These are phyloP conservation scores for Copromyces sp. DNA, from an alignment of 495 filamentous ascomycete species.

Conservation along the genomic window DNA sequence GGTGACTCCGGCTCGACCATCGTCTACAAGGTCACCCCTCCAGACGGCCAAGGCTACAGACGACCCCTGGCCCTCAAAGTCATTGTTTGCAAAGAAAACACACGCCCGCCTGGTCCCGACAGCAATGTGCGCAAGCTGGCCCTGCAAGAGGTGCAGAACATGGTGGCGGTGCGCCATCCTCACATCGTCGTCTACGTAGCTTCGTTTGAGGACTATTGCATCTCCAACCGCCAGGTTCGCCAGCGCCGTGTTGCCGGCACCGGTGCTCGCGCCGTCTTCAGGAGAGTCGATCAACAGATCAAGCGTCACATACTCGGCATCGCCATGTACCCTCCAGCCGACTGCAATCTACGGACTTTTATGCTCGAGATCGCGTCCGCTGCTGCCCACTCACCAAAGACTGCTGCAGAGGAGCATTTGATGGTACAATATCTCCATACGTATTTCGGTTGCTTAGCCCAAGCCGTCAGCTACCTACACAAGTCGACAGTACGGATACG, in stretches of 20 bases:
- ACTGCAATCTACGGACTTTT: conserved; percentile 19
- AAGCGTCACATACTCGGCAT: conserved; percentile 23
- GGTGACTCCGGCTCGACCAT: conserved; percentile 23
- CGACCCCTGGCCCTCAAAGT: conserved; percentile 23
- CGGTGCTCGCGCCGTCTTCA: conserved; percentile 4
- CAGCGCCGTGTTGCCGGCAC: conserved; percentile 1
- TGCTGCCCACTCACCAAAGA: not conserved
- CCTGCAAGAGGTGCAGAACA: conserved; percentile 21
- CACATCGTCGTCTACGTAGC: conserved; percentile 28
- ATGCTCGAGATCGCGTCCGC: conserved; percentile 16
- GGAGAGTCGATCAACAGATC: conserved; percentile 12
- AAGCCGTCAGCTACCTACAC: conserved; percentile 33
- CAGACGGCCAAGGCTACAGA: conserved; percentile 10
- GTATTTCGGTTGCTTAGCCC: conserved; percentile 26
- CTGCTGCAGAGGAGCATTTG: conserved; percentile 3
- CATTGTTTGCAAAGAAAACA: conserved; percentile 20
- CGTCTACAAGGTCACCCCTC: conserved; percentile 19
- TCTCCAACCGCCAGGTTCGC: conserved; percentile 10
- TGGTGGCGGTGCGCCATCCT: conserved; percentile 18
- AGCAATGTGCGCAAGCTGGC: conserved; percentile 18
- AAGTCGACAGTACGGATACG: conserved; percentile 21
- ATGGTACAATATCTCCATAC: conserved; percentile 16
- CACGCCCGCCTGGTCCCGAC: conserved; percentile 16
- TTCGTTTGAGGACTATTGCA: conserved; percentile 24
- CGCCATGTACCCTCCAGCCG: conserved; percentile 26